A percentile compares a stretch with the other conserved stretches of the same genome.
Evolutionary conservation across 306 rosid species (phyloP).

Genomic region (Dryas drummondii): DNA sequence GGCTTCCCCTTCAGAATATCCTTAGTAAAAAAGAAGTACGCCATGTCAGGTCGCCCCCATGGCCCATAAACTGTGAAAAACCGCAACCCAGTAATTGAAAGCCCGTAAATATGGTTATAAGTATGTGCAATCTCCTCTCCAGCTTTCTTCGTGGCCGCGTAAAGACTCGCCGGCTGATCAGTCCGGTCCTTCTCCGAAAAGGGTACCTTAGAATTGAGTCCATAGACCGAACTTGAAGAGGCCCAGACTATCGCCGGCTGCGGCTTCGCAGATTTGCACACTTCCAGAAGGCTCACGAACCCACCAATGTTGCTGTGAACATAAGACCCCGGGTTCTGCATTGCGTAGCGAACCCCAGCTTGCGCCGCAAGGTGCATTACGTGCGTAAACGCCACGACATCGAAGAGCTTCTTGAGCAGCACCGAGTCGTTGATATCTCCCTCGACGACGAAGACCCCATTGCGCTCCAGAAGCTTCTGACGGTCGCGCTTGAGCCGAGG

Average conservation of each 20-base stretch:
- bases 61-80: constrained; percentile 90
- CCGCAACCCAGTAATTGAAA: constrained; percentile 71
- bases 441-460: constrained; percentile 77
- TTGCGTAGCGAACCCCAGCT: constrained; percentile 84
- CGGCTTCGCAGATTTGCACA: constrained; percentile 64
- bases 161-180: constrained; percentile 79
- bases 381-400: constrained; percentile 73
- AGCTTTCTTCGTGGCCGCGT: constrained; percentile 82
- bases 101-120: constrained; percentile 79
- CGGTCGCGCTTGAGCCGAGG: constrained; percentile 66
- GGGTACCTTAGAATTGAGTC: constrained; percentile 76
- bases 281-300: constrained; percentile 68
- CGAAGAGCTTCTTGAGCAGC: constrained; percentile 70
- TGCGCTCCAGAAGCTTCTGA: constrained; percentile 58
- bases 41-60: constrained; percentile 97
- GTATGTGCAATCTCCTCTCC: constrained; percentile 82
- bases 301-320: constrained; percentile 83
- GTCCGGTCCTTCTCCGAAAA: constrained; percentile 78
- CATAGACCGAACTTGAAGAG: constrained; percentile 85
- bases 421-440: constrained; percentile 69
- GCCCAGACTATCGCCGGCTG: constrained; percentile 83
- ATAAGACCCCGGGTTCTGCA: constrained; percentile 72
- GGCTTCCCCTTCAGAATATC: constrained; percentile 72
- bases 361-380: constrained; percentile 91
- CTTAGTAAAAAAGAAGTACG: constrained; percentile 74